phyloP scores from a whole-genome alignment of 2,329 filamentous ascomycete species.

The Chaetomium olivaceum region DNA sequence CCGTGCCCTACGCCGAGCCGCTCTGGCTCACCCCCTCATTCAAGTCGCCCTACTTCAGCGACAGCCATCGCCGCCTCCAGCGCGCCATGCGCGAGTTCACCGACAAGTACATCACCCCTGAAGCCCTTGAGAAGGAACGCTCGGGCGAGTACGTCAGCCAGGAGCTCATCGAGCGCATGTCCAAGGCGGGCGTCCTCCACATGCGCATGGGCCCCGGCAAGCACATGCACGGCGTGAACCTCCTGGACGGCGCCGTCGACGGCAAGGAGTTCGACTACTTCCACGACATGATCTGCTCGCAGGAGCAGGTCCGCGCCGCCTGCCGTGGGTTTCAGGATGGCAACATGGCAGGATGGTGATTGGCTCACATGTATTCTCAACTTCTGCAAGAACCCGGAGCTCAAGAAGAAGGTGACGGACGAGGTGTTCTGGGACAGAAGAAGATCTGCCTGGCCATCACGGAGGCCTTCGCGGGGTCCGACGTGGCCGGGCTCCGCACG shows the following conservation, averaged over 20 bases:
- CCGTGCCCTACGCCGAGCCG: conserved; percentile 82
- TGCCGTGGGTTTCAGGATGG: conserved; percentile 83
- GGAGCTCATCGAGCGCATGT: conserved; percentile 76
- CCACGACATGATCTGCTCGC: conserved; percentile 74
- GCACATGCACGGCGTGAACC: conserved; percentile 70
- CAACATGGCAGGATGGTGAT: conserved; percentile 85
- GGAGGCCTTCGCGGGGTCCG: conserved; percentile 82
- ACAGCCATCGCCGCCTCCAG: conserved; percentile 69
- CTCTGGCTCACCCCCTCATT: conserved; percentile 78
- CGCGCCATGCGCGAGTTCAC: conserved; percentile 71
- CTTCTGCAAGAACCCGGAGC: conserved; percentile 67
- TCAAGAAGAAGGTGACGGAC: conserved; percentile 66
- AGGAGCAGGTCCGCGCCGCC: conserved; percentile 71
- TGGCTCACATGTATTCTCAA: conserved; percentile 75
- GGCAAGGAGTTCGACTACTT: conserved; percentile 86
- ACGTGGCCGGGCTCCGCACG: conserved; percentile 77
- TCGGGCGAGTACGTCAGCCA: conserved; percentile 71
- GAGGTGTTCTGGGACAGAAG: conserved; percentile 79
- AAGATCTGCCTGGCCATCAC: conserved; percentile 88
- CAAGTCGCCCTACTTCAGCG: conserved; percentile 78
- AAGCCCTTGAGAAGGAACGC: conserved; percentile 74
- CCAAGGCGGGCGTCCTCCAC: conserved; percentile 70
- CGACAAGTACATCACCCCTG: conserved; percentile 68
- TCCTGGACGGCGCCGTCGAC: conserved; percentile 69
- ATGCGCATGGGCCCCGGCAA: conserved; percentile 83